These are phyloP conservation scores for Tulasnella sp. DNA, from an alignment of 768 basidiomycete species.

Conservation along the genomic window DNA sequence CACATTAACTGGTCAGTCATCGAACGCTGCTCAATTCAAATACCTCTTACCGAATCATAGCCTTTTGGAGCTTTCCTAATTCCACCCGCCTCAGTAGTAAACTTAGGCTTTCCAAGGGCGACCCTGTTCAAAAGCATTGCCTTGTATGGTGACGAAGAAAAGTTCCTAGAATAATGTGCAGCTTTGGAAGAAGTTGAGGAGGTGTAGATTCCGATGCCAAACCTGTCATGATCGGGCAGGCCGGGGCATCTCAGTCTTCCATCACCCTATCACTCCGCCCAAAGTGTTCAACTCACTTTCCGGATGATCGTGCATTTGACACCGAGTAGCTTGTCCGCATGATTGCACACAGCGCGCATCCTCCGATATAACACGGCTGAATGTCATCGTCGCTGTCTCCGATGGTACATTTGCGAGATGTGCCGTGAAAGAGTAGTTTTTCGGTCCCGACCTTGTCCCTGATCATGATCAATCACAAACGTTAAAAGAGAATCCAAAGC, in stretches of 20 bases:
- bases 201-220: conserved; percentile 15
- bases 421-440: conserved; percentile 4
- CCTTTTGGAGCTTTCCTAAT: not conserved
- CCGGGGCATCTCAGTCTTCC: too few relatives aligned
- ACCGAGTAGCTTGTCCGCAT: conserved; percentile 20
- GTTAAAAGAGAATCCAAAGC: too few relatives aligned
- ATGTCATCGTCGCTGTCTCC: not conserved
- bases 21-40: too few relatives aligned
- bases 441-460: not conserved
- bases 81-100: not conserved
- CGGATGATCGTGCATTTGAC: not conserved
- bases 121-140: conserved; percentile 22
- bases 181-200: conserved; percentile 18
- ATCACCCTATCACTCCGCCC: not conserved
- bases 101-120: not conserved
- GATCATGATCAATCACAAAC: too few relatives aligned
- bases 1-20: too few relatives aligned
- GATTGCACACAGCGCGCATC: conserved; percentile 19
- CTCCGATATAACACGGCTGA: not conserved
- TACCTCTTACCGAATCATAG: not conserved
- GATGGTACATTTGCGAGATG: conserved; percentile 8
- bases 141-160: not conserved
- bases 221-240: not conserved
- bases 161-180: not conserved
- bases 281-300: not conserved